Percentiles rank a stretch among this genome's conserved stretches.
phyloP scores from a whole-genome alignment of 2,329 filamentous ascomycete species.

The Fusarium irregulare region DNA sequence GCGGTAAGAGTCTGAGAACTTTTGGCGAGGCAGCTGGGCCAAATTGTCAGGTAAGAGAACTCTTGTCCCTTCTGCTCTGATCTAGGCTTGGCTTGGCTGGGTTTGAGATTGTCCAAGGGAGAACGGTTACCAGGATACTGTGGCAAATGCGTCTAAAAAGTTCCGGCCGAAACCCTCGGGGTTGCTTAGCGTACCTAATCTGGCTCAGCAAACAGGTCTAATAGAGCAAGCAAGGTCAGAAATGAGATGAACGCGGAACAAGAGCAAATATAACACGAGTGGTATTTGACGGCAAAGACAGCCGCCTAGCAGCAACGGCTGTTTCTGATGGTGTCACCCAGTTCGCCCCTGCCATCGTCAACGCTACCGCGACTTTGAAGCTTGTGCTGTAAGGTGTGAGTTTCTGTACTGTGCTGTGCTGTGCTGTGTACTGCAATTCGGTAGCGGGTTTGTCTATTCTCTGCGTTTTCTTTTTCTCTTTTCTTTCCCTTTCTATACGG shows the following conservation, averaged over 20 bases:
- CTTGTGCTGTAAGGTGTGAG: conserved; percentile 10
- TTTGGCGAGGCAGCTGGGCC: conserved; percentile 23
- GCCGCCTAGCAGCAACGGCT: conserved; percentile 18
- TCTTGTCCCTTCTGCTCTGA: conserved; percentile 16
- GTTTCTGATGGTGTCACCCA: conserved; percentile 27
- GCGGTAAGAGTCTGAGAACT: conserved; percentile 26
- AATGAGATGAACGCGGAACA: conserved; percentile 20
- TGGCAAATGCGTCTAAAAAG: conserved; percentile 34
- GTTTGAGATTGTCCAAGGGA: conserved; percentile 38
- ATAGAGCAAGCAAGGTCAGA: conserved; percentile 11
- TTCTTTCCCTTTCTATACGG: neutral
- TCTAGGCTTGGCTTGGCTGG: conserved; percentile 23
- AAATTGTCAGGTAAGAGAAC: conserved; percentile 9
- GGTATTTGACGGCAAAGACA: conserved; percentile 16
- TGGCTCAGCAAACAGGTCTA: conserved; percentile 6
- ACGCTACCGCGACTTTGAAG: conserved; percentile 36
- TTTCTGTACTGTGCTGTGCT: conserved; percentile 6
- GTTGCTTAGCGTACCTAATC: conserved; percentile 25
- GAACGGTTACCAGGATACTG: conserved; percentile 32
- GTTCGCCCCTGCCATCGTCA: conserved; percentile 25
- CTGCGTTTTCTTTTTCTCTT: neutral
- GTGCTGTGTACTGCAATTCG: conserved; percentile 8
- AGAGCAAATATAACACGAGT: conserved; percentile 21
- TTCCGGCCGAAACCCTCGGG: conserved; percentile 41
- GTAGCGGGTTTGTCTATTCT: conserved; percentile 18